Evolutionary conservation across 2,329 filamentous ascomycete species (phyloP).

Genomic region (Delphinella strobiligena): DNA sequence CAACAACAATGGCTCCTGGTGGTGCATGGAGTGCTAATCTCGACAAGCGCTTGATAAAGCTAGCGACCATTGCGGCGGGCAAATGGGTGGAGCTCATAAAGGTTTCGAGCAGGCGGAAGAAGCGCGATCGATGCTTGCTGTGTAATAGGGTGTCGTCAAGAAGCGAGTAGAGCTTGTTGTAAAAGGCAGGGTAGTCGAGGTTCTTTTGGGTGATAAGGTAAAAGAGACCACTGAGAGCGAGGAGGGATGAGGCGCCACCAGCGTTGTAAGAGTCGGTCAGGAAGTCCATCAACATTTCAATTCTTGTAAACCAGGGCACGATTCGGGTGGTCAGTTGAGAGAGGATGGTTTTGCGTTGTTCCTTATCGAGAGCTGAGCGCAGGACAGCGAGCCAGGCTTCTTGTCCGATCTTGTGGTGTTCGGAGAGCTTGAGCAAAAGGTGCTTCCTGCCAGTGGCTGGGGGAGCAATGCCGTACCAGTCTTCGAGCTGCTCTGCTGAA

Average conservation of each 20-base stretch:
- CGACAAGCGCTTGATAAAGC: constrained; percentile 89
- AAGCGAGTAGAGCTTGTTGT: constrained; percentile 83
- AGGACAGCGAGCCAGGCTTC: constrained; percentile 78
- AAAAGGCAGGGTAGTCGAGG: constrained; percentile 86
- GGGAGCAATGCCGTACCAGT: constrained; percentile 55
- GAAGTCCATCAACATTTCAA: constrained; percentile 90
- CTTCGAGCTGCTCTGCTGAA: constrained; percentile 51
- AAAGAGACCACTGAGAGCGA: constrained; percentile 86
- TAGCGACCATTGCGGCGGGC: constrained; percentile 79
- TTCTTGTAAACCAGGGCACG: constrained; percentile 78
- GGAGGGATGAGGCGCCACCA: constrained; percentile 73
- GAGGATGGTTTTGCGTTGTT: constrained; percentile 70
- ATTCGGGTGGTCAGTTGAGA: constrained; percentile 64
- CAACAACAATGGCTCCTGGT: constrained; percentile 75
- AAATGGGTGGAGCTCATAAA: constrained; percentile 89
- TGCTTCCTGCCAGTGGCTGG: constrained; percentile 50
- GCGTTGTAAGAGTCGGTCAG: constrained; percentile 85
- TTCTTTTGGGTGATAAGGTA: constrained; percentile 90
- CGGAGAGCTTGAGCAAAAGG: constrained; percentile 48
- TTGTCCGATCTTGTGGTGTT: constrained; percentile 71
- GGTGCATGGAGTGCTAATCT: constrained; percentile 77
- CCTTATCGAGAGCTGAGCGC: constrained; percentile 50
- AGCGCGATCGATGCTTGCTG: constrained; percentile 84
- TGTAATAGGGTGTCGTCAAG: constrained; percentile 78
- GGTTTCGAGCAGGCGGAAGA: constrained; percentile 83